These are phyloP conservation scores for Suillus paluster DNA, from an alignment of 768 basidiomycete species.

Conservation along the genomic window DNA sequence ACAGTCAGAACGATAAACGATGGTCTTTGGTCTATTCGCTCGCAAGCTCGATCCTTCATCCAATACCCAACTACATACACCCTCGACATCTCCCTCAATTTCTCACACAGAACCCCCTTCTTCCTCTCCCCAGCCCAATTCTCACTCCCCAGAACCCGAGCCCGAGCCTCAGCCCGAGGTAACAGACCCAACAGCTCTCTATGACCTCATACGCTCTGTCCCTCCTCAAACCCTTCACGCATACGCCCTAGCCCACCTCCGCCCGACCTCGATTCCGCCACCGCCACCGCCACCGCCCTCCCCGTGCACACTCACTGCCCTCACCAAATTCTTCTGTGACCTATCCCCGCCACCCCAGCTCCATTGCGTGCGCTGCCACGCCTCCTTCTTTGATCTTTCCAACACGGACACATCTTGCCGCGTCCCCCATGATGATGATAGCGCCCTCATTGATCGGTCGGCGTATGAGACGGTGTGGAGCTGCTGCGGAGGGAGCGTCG, in stretches of 20 bases:
- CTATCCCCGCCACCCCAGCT: slow-evolving; percentile 69
- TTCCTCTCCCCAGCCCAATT: slow-evolving; percentile 41
- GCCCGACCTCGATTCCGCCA: slow-evolving; percentile 18
- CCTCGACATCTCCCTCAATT: slow-evolving; percentile 48
- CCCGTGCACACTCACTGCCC: slow-evolving; percentile 45
- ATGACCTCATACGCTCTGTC: slow-evolving; percentile 57
- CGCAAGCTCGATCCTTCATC: slow-evolving; percentile 43
- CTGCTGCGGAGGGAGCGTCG: slow-evolving; percentile 73
- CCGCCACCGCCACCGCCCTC: slow-evolving; percentile 33
- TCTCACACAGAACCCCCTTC: slow-evolving; percentile 26
- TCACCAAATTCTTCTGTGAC: slow-evolving; percentile 62
- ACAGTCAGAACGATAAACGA: slow-evolving; percentile 8
- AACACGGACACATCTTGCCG: slow-evolving; percentile 73
- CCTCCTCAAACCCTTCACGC: slow-evolving; percentile 70
- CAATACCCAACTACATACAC: slow-evolving; percentile 51
- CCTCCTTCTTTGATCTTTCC: slow-evolving; percentile 69
- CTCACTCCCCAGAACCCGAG: slow-evolving; percentile 34
- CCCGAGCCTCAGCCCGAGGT: too few species aligned
- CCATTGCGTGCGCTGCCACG: slow-evolving; percentile 80
- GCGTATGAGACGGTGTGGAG: slow-evolving; percentile 65
- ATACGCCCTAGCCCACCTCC: slow-evolving; percentile 60
- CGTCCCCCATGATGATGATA: slow-evolving; percentile 81
- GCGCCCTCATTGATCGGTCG: slow-evolving; percentile 71
- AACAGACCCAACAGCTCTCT: slow-evolving; percentile 47
- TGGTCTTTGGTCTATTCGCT: slow-evolving; percentile 48